Conservation (phyloP, 768 basidiomycete species). For the Auriscalpium microsporum region DNA sequence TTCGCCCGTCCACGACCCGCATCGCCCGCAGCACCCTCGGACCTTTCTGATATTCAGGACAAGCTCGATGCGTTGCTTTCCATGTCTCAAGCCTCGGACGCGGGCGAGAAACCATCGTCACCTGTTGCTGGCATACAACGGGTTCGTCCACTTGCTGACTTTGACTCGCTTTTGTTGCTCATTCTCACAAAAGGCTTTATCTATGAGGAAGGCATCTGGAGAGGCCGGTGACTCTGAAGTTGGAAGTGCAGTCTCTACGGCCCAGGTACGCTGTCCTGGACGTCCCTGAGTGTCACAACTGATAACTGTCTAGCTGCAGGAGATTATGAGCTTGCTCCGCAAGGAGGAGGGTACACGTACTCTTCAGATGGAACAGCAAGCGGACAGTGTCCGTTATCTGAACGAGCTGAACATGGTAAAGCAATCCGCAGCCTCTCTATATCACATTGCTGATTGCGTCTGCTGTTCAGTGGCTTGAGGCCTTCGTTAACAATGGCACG, state of each 20-base stretch:
- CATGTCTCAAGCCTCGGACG: constrained; percentile 12
- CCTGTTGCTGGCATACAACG: not conserved
- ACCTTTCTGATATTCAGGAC: constrained; percentile 23
- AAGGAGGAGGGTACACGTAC: constrained; percentile 40
- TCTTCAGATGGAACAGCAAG: constrained; percentile 53
- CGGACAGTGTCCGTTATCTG: constrained; percentile 68
- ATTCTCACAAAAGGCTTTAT: not conserved
- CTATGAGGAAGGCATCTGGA: not conserved
- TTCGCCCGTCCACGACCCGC: constrained; percentile 11
- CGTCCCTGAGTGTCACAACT: not conserved
- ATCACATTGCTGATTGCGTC: not conserved
- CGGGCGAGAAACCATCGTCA: not conserved
- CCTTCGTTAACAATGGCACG: constrained; percentile 71
- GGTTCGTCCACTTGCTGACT: not conserved
- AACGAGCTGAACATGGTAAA: constrained; percentile 66
- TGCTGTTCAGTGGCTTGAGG: constrained; percentile 64
- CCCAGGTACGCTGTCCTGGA: not conserved
- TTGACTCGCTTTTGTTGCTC: too few species aligned
- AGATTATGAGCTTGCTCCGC: constrained; percentile 40
- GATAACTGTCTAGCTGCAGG: constrained; percentile 26
- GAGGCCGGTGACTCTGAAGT: not conserved
- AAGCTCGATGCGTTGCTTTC: constrained; percentile 32
- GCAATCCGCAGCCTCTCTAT: not conserved
- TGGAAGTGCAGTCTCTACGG: not conserved
- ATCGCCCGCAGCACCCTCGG: constrained; percentile 5